A percentile compares a stretch with the other conserved stretches of the same genome.
Conservation (phyloP, 345 rosid genomes). For the Citrus unshiu region DNA sequence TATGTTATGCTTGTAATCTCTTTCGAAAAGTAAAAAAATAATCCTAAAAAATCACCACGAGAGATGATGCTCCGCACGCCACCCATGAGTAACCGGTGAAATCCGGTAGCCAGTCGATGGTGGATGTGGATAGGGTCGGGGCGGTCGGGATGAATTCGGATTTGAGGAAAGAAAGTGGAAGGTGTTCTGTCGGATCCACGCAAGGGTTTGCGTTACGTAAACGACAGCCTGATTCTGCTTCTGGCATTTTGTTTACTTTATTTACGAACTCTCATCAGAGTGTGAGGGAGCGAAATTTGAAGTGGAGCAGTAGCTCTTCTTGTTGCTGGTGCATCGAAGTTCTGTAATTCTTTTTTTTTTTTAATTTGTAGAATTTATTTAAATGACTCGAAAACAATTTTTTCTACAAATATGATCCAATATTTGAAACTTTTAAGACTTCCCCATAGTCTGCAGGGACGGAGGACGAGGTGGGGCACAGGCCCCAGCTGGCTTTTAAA, state of each 20-base stretch:
- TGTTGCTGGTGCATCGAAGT: no score
- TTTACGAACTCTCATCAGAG: neutral
- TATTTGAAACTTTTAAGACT: neutral
- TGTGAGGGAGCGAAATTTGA: neutral
- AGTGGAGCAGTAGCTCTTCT: no score
- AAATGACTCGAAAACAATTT: neutral
- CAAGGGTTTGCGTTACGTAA: constrained; percentile 22
- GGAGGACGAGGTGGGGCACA: no score
- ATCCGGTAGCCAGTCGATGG: constrained; percentile 86
- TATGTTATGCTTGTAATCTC: no score
- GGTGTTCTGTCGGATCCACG: constrained; percentile 48
- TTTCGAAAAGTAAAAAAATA: no score
- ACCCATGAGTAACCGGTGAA: constrained; percentile 89
- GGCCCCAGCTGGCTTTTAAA: no score
- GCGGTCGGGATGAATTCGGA: constrained; percentile 69
- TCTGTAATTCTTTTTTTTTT: no score
- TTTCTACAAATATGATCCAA: neutral
- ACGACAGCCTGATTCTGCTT: constrained; percentile 29
- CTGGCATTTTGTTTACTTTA: constrained; percentile 31
- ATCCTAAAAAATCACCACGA: constrained; percentile 46
- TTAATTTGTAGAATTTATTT: neutral
- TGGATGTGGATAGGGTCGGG: constrained; percentile 53
- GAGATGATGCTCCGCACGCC: constrained; percentile 87
- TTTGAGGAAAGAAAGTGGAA: constrained; percentile 56
- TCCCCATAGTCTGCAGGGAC: no score